These are phyloP conservation scores for Plantago coronopus DNA, from an alignment of 305 asterid species.

Conservation along the genomic window DNA sequence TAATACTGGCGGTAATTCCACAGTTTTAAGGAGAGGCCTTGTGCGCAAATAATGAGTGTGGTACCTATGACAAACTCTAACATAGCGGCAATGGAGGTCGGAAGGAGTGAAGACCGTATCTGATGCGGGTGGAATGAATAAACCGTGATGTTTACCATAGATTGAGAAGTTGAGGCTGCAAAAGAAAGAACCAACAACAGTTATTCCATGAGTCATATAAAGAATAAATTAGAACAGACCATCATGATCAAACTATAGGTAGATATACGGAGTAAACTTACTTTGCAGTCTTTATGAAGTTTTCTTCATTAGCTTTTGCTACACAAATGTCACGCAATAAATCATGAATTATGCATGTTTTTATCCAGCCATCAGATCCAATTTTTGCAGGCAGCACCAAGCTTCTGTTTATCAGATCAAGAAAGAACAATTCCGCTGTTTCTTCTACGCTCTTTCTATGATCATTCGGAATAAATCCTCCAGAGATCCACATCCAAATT, in stretches of 20 bases:
- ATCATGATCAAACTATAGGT: too few species aligned
- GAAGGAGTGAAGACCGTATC: not conserved
- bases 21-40: not conserved
- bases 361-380: not conserved
- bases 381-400: not conserved
- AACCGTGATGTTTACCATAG: not conserved
- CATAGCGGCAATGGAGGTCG: not conserved
- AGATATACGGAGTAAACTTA: not conserved
- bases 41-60: not conserved
- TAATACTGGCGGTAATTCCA: not conserved
- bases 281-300: not conserved
- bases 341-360: slow-evolving; percentile 6
- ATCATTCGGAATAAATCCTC: not conserved
- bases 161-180: not conserved
- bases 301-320: not conserved
- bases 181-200: too few species aligned
- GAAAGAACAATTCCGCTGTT: not conserved
- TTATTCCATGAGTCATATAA: too few species aligned
- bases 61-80: not conserved
- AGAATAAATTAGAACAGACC: too few species aligned
- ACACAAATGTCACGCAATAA: slow-evolving; percentile 1
- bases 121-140: not conserved
- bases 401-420: not conserved
- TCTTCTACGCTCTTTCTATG: not conserved
- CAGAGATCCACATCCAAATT: not conserved